Percentiles rank a stretch among this genome's conserved stretches.
Conservation (phyloP, 805 yeast genomes). For the Blastobotrys parvus region DNA sequence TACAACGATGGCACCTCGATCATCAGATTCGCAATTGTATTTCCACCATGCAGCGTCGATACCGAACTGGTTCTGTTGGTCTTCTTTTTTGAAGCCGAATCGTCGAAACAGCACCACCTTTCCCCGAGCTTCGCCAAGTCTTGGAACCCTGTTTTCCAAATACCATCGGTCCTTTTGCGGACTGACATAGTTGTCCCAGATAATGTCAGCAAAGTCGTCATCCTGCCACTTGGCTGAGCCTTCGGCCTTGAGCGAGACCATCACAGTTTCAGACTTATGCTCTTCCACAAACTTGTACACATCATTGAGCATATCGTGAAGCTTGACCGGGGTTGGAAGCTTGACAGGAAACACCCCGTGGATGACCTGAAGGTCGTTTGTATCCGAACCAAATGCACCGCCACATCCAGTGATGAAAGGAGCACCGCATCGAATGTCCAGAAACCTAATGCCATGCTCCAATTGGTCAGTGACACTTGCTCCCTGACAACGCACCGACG, state of each 20-base stretch:
- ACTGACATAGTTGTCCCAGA: slow-evolving; percentile 50
- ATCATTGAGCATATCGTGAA: slow-evolving; percentile 45
- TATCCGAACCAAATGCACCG: slow-evolving; percentile 15
- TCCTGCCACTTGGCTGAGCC: slow-evolving; percentile 61
- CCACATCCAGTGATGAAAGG: slow-evolving; percentile 45
- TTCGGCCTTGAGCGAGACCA: slow-evolving; percentile 66
- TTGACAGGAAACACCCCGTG: slow-evolving; percentile 74
- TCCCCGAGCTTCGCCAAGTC: slow-evolving; percentile 55
- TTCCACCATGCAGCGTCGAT: slow-evolving; percentile 61
- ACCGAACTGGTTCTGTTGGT: slow-evolving; percentile 39
- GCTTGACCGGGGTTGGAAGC: slow-evolving; percentile 46
- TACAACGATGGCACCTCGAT: slow-evolving; percentile 51
- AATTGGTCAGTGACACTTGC: slow-evolving; percentile 52
- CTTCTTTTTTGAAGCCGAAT: slow-evolving; percentile 50
- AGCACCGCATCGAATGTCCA: slow-evolving; percentile 59
- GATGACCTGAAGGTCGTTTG: slow-evolving; percentile 51
- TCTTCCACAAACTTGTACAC: slow-evolving; percentile 47
- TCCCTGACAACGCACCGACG: slow-evolving; percentile 72
- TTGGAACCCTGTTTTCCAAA: slow-evolving; percentile 48
- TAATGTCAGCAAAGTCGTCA: slow-evolving; percentile 56
- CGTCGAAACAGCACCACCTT: slow-evolving; percentile 60
- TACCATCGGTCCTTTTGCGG: slow-evolving; percentile 51
- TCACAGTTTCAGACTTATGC: slow-evolving; percentile 51
- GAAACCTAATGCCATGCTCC: slow-evolving; percentile 64
- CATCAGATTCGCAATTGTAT: slow-evolving; percentile 59